These are phyloP conservation scores for Ogataea corticis DNA, from an alignment of 805 yeast species.

Conservation along the genomic window DNA sequence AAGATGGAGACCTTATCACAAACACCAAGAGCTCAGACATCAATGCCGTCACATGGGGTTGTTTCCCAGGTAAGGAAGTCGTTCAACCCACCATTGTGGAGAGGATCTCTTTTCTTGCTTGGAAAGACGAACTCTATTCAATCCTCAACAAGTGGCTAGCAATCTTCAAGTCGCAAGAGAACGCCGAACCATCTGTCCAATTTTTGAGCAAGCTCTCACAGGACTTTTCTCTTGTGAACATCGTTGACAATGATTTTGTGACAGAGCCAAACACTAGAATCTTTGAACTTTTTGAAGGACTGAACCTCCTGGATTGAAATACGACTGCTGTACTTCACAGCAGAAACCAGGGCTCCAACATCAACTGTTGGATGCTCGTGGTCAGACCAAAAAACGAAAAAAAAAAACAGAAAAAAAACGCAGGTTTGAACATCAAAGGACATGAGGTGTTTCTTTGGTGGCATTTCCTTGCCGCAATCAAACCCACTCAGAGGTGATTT, in stretches of 20 bases:
- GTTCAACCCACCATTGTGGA: constrained; percentile 96
- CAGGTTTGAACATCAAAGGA: background rate
- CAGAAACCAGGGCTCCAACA: constrained; percentile 1
- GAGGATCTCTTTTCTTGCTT: constrained; percentile 85
- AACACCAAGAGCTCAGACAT: constrained; percentile 71
- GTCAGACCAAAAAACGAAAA: background rate
- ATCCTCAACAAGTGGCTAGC: constrained; percentile 75
- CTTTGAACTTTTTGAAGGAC: constrained; percentile 50
- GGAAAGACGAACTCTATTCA: constrained; percentile 94
- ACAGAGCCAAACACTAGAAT: constrained; percentile 52
- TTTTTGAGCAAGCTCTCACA: constrained; percentile 50
- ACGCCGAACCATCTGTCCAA: constrained; percentile 31
- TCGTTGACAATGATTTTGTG: constrained; percentile 84
- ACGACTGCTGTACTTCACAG: background rate
- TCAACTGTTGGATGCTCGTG: constrained; percentile 9
- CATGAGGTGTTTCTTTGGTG: too few species aligned
- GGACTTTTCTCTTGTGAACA: constrained; percentile 74
- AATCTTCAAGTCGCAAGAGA: constrained; percentile 35
- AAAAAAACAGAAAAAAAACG: background rate
- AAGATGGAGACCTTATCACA: constrained; percentile 56
- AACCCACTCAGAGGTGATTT: too few species aligned
- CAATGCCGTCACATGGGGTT: constrained; percentile 98
- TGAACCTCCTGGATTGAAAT: constrained; percentile 2
- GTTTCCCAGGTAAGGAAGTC: constrained; percentile 93
- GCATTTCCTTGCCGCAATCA: too few species aligned